These are phyloP conservation scores for Acanthamoeba culbertsoni DNA, from an alignment of 208 protist species.

Conservation along the genomic window DNA sequence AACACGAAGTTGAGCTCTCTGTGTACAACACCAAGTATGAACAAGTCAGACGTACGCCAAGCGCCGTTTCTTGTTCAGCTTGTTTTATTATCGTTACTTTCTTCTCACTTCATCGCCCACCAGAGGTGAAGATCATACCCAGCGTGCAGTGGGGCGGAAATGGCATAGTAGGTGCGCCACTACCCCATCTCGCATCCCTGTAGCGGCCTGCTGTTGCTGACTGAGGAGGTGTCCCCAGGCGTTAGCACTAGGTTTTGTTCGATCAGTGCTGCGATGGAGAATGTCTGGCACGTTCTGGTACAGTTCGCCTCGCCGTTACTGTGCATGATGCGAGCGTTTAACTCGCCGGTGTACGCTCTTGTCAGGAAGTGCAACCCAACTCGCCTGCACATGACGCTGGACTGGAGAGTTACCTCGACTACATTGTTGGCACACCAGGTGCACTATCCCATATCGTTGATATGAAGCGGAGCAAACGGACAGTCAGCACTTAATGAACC, in stretches of 20 bases:
- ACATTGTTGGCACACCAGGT: constrained; percentile 35
- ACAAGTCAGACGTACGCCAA: not conserved
- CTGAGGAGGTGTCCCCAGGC: not conserved
- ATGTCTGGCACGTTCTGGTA: constrained; percentile 48
- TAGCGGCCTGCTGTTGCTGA: not conserved
- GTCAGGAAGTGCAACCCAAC: not conserved
- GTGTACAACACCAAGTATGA: constrained; percentile 27
- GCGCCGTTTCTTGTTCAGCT: not conserved
- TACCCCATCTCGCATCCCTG: not conserved
- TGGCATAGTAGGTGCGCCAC: constrained; percentile 1
- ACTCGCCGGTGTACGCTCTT: not conserved
- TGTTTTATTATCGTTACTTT: not conserved
- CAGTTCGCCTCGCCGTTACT: not conserved
- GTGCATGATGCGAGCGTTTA: not conserved
- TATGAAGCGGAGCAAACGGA: too few relatives aligned
- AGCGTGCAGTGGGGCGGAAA: not conserved
- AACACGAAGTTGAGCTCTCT: not conserved
- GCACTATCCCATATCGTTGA: not conserved
- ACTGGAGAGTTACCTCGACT: constrained; percentile 15
- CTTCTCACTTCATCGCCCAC: not conserved
- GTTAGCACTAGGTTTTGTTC: constrained; percentile 14
- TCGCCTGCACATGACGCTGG: constrained; percentile 33
- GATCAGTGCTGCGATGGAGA: not conserved
- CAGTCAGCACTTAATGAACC: too few relatives aligned
- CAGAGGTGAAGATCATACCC: not conserved